Conservation (phyloP, 176 grass and related monocot genomes). For the Oryza glaberrima region DNA sequence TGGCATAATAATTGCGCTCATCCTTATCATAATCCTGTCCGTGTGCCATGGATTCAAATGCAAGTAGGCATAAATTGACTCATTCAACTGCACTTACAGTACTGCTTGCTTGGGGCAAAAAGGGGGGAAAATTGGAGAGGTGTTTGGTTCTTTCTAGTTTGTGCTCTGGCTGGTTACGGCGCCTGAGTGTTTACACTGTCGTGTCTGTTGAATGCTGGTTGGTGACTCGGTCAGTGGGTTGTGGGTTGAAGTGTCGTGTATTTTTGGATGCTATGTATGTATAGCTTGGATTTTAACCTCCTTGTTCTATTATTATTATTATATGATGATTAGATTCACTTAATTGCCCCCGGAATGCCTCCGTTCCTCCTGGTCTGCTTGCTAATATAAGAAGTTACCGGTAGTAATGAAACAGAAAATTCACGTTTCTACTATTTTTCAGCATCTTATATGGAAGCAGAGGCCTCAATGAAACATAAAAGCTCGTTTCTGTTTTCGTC, state of each 20-base stretch:
- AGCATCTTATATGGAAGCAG: no score
- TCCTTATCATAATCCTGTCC: conserved; percentile 86
- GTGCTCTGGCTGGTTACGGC: conserved; percentile 20
- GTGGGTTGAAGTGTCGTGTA: conserved; percentile 38
- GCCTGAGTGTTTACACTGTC: conserved; percentile 1
- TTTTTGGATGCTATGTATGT: conserved; percentile 53
- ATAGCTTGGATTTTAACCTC: conserved; percentile 43
- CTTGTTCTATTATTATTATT: conserved; percentile 11
- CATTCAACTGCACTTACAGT: conserved; percentile 41
- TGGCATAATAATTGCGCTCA: conserved; percentile 79
- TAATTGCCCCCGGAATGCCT: not conserved
- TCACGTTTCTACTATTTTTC: not conserved
- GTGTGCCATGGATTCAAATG: conserved; percentile 94
- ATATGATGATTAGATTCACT: conserved; percentile 44
- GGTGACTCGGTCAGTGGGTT: not conserved
- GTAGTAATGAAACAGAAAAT: no score
- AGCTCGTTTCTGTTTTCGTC: no score
- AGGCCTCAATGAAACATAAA: no score
- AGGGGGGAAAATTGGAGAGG: not conserved
- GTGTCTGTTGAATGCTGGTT: conserved; percentile 20
- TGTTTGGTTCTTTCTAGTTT: conserved; percentile 27
- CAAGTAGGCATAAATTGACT: conserved; percentile 38
- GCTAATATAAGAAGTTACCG: not conserved
- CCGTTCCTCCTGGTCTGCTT: not conserved
- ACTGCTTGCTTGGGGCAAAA: conserved; percentile 33